These are phyloP conservation scores for Alternaria sp. DNA, from an alignment of 2,329 filamentous ascomycete genomes.

Conservation along the genomic window DNA sequence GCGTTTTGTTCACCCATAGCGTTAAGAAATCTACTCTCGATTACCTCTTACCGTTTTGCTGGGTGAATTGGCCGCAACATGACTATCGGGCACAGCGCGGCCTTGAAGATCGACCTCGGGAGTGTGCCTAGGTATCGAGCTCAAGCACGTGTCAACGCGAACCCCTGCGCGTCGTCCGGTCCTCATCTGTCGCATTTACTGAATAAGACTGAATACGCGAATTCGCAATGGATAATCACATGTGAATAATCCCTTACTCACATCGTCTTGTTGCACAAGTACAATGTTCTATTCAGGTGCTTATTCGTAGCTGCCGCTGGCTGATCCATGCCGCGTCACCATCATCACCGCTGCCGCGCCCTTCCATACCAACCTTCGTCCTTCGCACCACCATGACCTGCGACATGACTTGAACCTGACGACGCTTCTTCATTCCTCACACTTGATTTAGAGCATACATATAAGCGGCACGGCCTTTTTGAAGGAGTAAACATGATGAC, in stretches of 20 bases:
- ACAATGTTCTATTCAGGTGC: neutral
- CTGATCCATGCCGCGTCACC: slow-evolving; percentile 10
- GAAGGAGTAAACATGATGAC: slow-evolving; percentile 14
- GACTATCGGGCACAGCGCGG: neutral
- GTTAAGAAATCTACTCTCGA: neutral
- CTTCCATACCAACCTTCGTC: neutral
- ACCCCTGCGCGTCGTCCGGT: neutral
- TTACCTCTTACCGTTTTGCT: neutral
- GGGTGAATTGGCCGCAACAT: neutral
- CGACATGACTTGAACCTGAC: slow-evolving; percentile 1
- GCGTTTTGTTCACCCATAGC: neutral
- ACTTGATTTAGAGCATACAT: neutral
- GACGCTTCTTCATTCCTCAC: neutral
- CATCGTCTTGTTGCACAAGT: neutral
- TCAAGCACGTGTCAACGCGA: slow-evolving; percentile 13
- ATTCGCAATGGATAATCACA: neutral
- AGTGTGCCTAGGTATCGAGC: neutral
- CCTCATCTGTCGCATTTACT: neutral
- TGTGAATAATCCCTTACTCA: neutral
- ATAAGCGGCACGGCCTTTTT: neutral
- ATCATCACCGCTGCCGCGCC: neutral
- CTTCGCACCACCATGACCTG: slow-evolving; percentile 10
- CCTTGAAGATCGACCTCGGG: neutral
- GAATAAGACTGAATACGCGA: neutral
- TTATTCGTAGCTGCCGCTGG: neutral